Base-by-base conservation (phyloP, 768 basidiomycete species). In the Infundibulicybe gibba region DNA sequence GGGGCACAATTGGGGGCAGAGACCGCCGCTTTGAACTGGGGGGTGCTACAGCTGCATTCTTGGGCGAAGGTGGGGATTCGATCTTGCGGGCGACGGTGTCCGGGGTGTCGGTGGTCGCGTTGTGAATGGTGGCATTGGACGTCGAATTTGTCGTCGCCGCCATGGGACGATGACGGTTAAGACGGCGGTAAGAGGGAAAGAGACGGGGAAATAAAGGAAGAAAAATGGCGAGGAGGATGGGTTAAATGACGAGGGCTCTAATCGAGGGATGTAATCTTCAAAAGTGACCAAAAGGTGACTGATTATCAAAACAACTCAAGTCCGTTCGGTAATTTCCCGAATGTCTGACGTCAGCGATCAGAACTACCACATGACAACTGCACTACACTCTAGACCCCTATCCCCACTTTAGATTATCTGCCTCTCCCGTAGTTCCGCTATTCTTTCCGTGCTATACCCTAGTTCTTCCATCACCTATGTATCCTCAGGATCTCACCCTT, bases 401-500 rank as follows among this genome's bases (percentile, higher is more conserved):
- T 38, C 49, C 46, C 38, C 34, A 32, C 46, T 46, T 54, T 66
- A 71, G 39, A 70, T 62, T 50, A 68, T 60, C 44, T 52, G 66
- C 54, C 66, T 60, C 57, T 58, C 57, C 52, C 72, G 68, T 56
- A 85, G 56, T 45, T 63, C 63, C 43, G 58, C 51, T 50, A 83
- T 76, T 49, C 64, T 51, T 45, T 65, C 62, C 47, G 47, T 41
- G 20, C 51, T 60, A 54, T 71, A 70, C 13, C 67, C 70, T 31
- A 72, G 55, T 51, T 69, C 68, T 40, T 55, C 47, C 62, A 76
- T 54, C 37, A 75, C 70, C 73, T 83, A 49, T 45, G 49, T 44
- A 34, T 45, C 44, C 49, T 40, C 45, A 47, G 43, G 30, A 47
- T 44, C 11, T 39, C 32, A 50, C 49, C 42, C 51, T 34, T 17